Evolutionary conservation across 176 grass and related monocot species (phyloP).

Genomic region (Paspalum vaginatum): DNA sequence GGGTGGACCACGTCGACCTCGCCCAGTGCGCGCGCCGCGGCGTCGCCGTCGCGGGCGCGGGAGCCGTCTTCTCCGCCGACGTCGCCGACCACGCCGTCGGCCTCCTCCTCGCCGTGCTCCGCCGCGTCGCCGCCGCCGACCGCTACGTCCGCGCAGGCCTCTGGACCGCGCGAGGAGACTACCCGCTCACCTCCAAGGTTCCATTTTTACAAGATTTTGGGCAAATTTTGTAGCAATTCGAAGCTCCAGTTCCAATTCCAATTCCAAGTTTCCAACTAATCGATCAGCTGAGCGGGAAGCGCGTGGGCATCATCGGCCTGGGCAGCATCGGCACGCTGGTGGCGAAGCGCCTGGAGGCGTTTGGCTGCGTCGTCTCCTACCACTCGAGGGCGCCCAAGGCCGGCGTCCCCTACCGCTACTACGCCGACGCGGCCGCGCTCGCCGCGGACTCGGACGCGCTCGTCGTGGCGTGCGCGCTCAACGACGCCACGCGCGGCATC

Average conservation of each 20-base stretch:
- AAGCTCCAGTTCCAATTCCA: too few species aligned
- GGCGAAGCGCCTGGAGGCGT: conserved; percentile 57
- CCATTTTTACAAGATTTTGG: background rate
- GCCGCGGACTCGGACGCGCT: conserved; percentile 49
- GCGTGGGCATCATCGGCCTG: conserved; percentile 63
- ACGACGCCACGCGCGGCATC: conserved; percentile 32
- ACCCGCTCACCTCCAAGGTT: conserved; percentile 57
- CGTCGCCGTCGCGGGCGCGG: conserved; percentile 45
- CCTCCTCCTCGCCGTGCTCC: conserved; percentile 46
- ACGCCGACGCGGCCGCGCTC: background rate
- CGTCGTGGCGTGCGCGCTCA: conserved; percentile 51
- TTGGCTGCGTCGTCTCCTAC: conserved; percentile 63
- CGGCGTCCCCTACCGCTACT: conserved; percentile 32
- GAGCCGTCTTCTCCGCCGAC: conserved; percentile 36
- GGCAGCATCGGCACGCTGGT: conserved; percentile 61
- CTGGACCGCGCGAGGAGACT: conserved; percentile 39
- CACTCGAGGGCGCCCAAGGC: conserved; percentile 42
- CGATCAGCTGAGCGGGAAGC: conserved; percentile 55
- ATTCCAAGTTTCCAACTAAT: background rate
- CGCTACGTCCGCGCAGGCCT: conserved; percentile 34
- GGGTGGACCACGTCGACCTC: conserved; percentile 62
- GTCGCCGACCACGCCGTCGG: conserved; percentile 60
- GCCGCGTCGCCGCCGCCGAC: conserved; percentile 44
- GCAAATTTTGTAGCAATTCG: too few species aligned
- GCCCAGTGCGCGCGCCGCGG: conserved; percentile 51